Base-by-base conservation (phyloP, 2,329 filamentous ascomycete genomes). In the Chaetomiaceae sp. region DNA sequence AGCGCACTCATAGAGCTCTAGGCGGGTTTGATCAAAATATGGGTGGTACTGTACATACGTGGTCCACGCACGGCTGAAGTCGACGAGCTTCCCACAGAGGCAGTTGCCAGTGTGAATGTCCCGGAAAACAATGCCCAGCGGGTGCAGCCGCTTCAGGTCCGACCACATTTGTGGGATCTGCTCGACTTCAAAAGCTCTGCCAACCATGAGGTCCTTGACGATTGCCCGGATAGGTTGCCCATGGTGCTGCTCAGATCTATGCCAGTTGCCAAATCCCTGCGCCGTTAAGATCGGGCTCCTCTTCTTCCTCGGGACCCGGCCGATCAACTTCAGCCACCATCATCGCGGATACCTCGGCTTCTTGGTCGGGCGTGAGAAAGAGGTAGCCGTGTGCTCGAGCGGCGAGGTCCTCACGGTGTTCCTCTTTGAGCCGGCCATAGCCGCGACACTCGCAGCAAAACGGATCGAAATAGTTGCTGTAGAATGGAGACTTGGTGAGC, bases 401-500 rank as follows among this genome's bases (percentile, higher is more conserved):
- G 18, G 51, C 51, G 32, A 58, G 51, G 40, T 58, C 48, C 36
- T 48, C 36, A 25, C 54, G 36, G 6, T 41, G 23, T 25, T 47
- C 49, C 40, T 55, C 45, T 32, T 56, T 49, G 20, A 59, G 52
- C 29, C 54, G 52, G 46, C 57, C 52, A 44, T 59, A 59, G 20
- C 46, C 57, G n/a, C 57, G 54, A 20, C 51, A 58, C 48, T 59
- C 57, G 33, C 49, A 51, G 48, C 53, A 55, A 46, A 59, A 59
- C 8, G 51, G 46, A 37, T 55, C 52, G 44, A 50, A 55, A 44
- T 55, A 55, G 48, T 51, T 51, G 11, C 14, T 16, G 27, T 56
- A 56, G 29, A 47, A 27, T 25, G 51, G 40, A 25, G 46, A 34
- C 13, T 34, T 34, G 32, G 32, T 6, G 32, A 34, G 32, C 6